phyloP scores from a whole-genome alignment of 1,284 basidiomycete species.

The Mycena citricolor region DNA sequence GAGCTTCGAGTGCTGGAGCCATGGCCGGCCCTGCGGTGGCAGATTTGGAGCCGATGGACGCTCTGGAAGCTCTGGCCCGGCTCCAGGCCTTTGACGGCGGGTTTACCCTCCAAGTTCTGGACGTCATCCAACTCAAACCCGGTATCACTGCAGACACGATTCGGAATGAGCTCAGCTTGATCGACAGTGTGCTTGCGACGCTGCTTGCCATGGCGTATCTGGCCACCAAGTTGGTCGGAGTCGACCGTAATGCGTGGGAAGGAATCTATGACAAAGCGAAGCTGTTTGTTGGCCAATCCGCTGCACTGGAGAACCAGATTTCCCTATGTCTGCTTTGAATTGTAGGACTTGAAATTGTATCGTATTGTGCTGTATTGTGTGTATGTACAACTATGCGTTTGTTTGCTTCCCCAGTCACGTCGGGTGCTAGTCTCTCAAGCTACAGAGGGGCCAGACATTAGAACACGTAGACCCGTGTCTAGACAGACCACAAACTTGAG shows the following conservation, averaged over 20 bases:
- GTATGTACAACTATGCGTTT: no score
- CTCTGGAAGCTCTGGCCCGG: constrained; percentile 17
- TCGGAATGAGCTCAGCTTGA: not conserved
- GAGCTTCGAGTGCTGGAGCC: no score
- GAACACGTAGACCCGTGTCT: no score
- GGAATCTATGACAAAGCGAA: not conserved
- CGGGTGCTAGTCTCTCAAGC: no score
- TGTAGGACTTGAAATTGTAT: no score
- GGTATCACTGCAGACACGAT: not conserved
- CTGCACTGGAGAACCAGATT: no score
- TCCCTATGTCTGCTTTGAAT: no score
- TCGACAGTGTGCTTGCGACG: not conserved
- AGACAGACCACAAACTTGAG: no score
- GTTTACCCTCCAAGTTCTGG: constrained; percentile 17
- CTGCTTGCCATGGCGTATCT: not conserved
- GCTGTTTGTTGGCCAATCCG: not conserved
- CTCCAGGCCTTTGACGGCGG: constrained; percentile 20
- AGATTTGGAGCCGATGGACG: constrained; percentile 1
- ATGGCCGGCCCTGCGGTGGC: no score
- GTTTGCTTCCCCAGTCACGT: no score
- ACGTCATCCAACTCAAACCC: constrained; percentile 13
- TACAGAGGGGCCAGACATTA: no score
- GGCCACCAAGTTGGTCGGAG: not conserved
- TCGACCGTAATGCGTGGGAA: not conserved
- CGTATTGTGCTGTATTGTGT: no score